Conservation (phyloP, 257 asterid species). For the Solanum bulbocastanum region DNA sequence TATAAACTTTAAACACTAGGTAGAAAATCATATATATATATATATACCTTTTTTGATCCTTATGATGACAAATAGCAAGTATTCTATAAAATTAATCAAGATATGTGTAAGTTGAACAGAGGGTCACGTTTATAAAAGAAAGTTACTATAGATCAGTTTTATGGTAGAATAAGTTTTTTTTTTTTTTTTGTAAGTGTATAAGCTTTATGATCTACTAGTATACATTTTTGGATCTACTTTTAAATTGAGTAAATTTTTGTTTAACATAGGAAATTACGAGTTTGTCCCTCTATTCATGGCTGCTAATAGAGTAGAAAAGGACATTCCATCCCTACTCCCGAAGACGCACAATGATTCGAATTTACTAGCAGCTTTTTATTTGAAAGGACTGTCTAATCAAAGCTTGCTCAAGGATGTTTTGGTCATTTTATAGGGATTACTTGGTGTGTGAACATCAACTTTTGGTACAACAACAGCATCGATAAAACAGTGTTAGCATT, state of each 20-base stretch:
- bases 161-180: too few species aligned
- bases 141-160: not conserved
- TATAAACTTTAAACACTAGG: rapidly evolving
- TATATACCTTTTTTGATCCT: too few species aligned
- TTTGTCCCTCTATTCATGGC: not conserved
- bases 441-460: not conserved
- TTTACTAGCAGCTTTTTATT: slow-evolving; percentile 1
- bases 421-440: not conserved
- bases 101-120: rapidly evolving
- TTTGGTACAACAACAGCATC: slow-evolving; percentile 18
- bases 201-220: too few species aligned
- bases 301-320: not conserved
- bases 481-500: slow-evolving; percentile 31
- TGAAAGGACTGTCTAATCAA: not conserved
- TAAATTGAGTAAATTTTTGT: not conserved
- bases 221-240: not conserved
- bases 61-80: not conserved
- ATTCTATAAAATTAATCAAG: not conserved
- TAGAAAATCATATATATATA: too few species aligned
- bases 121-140: not conserved
- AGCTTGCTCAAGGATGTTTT: not conserved
- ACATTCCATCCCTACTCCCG: not conserved
- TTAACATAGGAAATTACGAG: not conserved
- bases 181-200: not conserved
- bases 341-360: not conserved